Percentiles rank a stretch among this genome's conserved stretches.
Conservation (phyloP, 345 rosid genomes). For the Trapa incisa region DNA sequence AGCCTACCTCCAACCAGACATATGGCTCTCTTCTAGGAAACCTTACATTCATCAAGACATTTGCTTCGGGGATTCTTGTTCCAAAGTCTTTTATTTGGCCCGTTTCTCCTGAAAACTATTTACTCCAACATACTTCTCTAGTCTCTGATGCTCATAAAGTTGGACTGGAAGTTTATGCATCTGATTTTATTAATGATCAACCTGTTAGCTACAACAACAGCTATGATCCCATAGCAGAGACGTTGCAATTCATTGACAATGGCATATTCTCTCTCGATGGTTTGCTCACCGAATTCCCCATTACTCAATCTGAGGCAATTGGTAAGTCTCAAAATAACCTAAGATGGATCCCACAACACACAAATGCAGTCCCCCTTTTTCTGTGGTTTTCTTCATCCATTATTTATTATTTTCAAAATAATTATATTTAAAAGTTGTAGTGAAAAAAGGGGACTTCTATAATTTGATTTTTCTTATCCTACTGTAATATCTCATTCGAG, state of each 20-base stretch:
- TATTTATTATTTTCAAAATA: not conserved
- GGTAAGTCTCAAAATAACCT: constrained; percentile 22
- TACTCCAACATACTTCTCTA: constrained; percentile 35
- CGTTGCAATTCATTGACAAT: constrained; percentile 50
- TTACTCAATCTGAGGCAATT: constrained; percentile 59
- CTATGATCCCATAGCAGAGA: constrained; percentile 72
- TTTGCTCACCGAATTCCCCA: constrained; percentile 73
- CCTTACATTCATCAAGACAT: constrained; percentile 65
- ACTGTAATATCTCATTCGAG: not conserved
- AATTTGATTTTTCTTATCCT: not conserved
- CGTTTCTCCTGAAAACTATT: constrained; percentile 29
- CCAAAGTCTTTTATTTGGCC: constrained; percentile 84
- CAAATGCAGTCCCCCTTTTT: not conserved
- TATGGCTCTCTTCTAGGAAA: constrained; percentile 47
- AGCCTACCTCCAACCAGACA: constrained; percentile 70
- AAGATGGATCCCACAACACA: not conserved
- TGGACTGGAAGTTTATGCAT: constrained; percentile 69
- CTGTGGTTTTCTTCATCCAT: not conserved
- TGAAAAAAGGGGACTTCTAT: not conserved
- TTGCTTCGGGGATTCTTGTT: constrained; percentile 85
- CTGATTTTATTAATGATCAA: constrained; percentile 64
- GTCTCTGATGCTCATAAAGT: constrained; percentile 82
- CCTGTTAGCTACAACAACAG: constrained; percentile 68
- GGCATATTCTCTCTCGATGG: constrained; percentile 88
- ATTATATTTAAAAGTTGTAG: not conserved